Base-by-base conservation (phyloP, 441 rosid genomes). In the Gossypium gossypioides region DNA sequence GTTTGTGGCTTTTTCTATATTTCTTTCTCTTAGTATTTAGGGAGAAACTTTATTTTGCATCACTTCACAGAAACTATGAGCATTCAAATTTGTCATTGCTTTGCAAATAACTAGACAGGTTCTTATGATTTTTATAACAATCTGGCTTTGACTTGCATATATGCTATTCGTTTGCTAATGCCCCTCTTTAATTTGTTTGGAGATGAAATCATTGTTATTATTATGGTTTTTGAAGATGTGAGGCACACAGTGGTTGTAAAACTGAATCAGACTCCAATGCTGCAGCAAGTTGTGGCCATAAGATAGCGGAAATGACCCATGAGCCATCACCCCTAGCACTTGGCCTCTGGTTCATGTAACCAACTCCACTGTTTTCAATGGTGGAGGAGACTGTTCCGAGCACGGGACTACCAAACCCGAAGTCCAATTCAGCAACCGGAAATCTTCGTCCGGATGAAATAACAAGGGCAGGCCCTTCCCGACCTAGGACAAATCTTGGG, bases 311-410 rank as follows among this genome's bases (percentile, higher is more conserved):
- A 22, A 89, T 77, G 0, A 89, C 84, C 97, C 97, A 93, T 0
- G 97, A 93, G 60, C 92, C 96, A 64, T 86, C 90, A 40, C 74
- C 75, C 24, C 58, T 71, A 51, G 87, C 97, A 58, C 96, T 93
- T n/a, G 83, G 84, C 81, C 96, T 86, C 73, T 88, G 97, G 79
- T 91, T 91, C 73, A 93, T 82, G 84, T 88, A 89, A 13, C 88
- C 86, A 15, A 89, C 92, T 62, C 91, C 98, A 0, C 85, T 82
- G 64, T 81, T 91, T 74, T 89, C 88, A 51, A 89, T 69, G 2
- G 88, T 85, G 15, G 92, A 82, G 73, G 84, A 82, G 19, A 84
- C 86, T 0, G 92, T 86, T 27, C 92, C 96, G 5, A 93, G 78
- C 24, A 84, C 76, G 0, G 94, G 96, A 60, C 83, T 79, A n/a